These are phyloP conservation scores for Fusarium camptoceras DNA, from an alignment of 2,329 filamentous ascomycete genomes.

Conservation along the genomic window DNA sequence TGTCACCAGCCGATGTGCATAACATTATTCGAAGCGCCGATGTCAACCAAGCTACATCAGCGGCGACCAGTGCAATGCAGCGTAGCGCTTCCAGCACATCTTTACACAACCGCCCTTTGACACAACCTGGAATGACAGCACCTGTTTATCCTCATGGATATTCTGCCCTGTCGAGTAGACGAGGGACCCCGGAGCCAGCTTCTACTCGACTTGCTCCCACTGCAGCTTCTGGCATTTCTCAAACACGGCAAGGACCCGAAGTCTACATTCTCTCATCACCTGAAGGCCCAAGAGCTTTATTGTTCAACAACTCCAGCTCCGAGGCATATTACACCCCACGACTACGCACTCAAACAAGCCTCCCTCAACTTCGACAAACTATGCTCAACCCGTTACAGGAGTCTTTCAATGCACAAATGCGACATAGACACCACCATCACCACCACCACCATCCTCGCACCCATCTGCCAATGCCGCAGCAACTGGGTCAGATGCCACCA, in stretches of 20 bases:
- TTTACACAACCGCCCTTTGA: conserved; percentile 50
- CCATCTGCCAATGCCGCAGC: conserved; percentile 25
- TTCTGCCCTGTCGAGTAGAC: conserved; percentile 58
- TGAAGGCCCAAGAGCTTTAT: conserved; percentile 67
- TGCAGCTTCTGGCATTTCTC: conserved; percentile 15
- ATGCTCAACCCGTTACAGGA: conserved; percentile 32
- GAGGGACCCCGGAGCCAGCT: conserved; percentile 60
- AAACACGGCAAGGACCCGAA: conserved; percentile 54
- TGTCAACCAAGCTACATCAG: conserved; percentile 58
- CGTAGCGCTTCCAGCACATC: conserved; percentile 62
- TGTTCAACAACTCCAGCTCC: conserved; percentile 63
- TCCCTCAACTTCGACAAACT: conserved; percentile 46
- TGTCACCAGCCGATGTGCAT: conserved; percentile 59
- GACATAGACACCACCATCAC: conserved; percentile 45
- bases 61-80: conserved; percentile 64
- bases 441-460: conserved; percentile 40
- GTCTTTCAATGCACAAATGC: conserved; percentile 27
- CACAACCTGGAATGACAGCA: conserved; percentile 58
- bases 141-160: conserved; percentile 52
- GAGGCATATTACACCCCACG: conserved; percentile 66
- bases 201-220: conserved; percentile 49
- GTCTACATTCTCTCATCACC: conserved; percentile 73
- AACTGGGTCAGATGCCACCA: conserved; percentile 18
- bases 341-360: conserved; percentile 42
- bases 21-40: conserved; percentile 61